Evolutionary conservation across 495 filamentous ascomycete genomes (phyloP).

Genomic region (Penicillium tannophilum): DNA sequence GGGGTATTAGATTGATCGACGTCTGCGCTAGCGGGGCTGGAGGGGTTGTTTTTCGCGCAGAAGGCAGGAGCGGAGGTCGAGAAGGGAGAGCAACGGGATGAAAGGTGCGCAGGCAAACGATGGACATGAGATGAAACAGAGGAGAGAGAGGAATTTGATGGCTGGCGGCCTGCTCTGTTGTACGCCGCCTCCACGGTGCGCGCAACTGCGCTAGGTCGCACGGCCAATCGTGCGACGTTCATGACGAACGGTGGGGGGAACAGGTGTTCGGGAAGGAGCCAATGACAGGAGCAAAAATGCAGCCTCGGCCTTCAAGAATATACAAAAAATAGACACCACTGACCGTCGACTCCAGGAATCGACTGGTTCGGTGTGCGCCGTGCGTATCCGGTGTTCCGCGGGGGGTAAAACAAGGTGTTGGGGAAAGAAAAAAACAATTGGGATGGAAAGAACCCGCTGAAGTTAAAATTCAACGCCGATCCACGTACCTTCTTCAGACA

Average conservation of each 20-base stretch:
- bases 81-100: slow-evolving; percentile 15
- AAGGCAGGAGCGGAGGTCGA: slow-evolving; percentile 26
- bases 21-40: slow-evolving; percentile 18
- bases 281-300: slow-evolving; percentile 8
- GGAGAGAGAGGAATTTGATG: neutral
- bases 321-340: neutral
- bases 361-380: slow-evolving; percentile 9
- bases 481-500: slow-evolving; percentile 8
- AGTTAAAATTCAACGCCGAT: slow-evolving; percentile 6
- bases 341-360: slow-evolving; percentile 10
- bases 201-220: slow-evolving; percentile 19
- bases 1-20: slow-evolving; percentile 22
- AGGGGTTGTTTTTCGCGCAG: slow-evolving; percentile 18
- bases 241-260: slow-evolving; percentile 27
- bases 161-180: slow-evolving; percentile 6
- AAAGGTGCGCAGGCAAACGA: neutral
- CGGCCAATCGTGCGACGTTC: slow-evolving; percentile 27
- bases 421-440: slow-evolving; percentile 10
- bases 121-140: neutral
- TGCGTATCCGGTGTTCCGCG: slow-evolving; percentile 10
- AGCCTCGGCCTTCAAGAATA: slow-evolving; percentile 1
- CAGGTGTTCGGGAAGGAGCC: slow-evolving; percentile 9
- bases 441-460: slow-evolving; percentile 17
- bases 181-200: slow-evolving; percentile 7
- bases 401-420: slow-evolving; percentile 12